These are phyloP conservation scores for Myxozyma neglecta DNA, from an alignment of 805 yeast species.

Conservation along the genomic window DNA sequence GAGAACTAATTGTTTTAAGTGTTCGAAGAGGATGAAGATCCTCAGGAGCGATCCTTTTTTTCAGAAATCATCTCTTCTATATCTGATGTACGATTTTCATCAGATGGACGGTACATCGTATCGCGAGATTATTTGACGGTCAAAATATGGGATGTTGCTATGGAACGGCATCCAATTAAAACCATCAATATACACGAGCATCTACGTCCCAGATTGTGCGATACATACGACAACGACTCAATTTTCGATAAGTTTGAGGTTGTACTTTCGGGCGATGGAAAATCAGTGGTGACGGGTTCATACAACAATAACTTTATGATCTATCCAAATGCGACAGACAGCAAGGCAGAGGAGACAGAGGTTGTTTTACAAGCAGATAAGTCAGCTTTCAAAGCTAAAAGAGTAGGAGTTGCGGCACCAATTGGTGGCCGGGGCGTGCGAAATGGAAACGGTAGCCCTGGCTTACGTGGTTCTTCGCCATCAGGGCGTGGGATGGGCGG, in stretches of 20 bases:
- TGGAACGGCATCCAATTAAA: constrained; percentile 93
- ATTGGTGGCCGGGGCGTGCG: constrained; percentile 43
- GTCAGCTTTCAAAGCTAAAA: constrained; percentile 86
- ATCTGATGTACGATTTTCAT: constrained; percentile 87
- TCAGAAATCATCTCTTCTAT: constrained; percentile 95
- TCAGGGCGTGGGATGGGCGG: constrained; percentile 42
- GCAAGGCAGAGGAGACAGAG: constrained; percentile 51
- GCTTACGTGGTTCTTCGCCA: constrained; percentile 26
- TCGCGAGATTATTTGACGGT: constrained; percentile 96
- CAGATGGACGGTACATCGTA: constrained; percentile 93
- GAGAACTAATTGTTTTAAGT: constrained; percentile 50
- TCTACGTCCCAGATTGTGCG: constrained; percentile 87
- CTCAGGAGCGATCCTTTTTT: constrained; percentile 89
- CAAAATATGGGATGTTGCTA: constrained; percentile 95
- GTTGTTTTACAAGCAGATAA: constrained; percentile 96
- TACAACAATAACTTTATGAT: constrained; percentile 97
- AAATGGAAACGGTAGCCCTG: constrained; percentile 40
- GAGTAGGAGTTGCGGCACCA: constrained; percentile 49
- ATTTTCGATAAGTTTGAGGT: constrained; percentile 98
- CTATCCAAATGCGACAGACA: constrained; percentile 63
- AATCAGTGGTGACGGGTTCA: constrained; percentile 92
- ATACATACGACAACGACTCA: constrained; percentile 97
- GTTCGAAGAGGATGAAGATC: constrained; percentile 91
- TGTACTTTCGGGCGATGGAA: constrained; percentile 88
- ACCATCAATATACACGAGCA: constrained; percentile 96